Conservation (phyloP, 192 early-diverging fungal species). For the Backusella macrospora region DNA sequence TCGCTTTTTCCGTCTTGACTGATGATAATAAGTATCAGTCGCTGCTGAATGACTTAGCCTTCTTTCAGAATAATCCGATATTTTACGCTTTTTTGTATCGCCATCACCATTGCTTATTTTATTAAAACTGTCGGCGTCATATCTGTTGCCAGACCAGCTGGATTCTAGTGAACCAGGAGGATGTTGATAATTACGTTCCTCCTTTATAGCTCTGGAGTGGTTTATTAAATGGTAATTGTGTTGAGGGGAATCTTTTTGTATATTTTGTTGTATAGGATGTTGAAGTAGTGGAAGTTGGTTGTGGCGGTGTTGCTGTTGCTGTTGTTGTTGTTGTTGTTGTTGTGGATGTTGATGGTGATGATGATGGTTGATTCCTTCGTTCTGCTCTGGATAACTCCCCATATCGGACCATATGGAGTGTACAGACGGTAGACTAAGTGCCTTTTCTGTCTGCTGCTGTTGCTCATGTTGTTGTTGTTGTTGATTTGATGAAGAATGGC, state of each 20-base stretch:
- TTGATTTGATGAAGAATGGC: slow-evolving; percentile 12
- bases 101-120: background rate
- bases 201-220: background rate
- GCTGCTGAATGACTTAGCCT: background rate
- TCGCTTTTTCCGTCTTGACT: slow-evolving; percentile 35
- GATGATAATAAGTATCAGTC: slow-evolving; percentile 18
- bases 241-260: background rate
- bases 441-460: background rate
- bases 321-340: background rate
- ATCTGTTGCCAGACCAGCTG: slow-evolving; percentile 13
- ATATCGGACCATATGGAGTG: background rate
- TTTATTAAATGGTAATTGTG: background rate
- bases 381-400: background rate
- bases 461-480: background rate
- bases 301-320: background rate
- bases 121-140: background rate
- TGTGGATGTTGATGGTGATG: background rate
- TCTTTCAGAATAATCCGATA: background rate
- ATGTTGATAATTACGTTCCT: background rate
- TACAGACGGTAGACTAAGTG: background rate
- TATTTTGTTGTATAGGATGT: slow-evolving; percentile 3
- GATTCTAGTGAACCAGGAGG: background rate
- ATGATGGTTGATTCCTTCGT: background rate
- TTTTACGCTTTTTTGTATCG: background rate
- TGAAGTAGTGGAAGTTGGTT: background rate